Evolutionary conservation across 2,329 filamentous ascomycete genomes (phyloP).

Genomic region (Penicillium digitatum): DNA sequence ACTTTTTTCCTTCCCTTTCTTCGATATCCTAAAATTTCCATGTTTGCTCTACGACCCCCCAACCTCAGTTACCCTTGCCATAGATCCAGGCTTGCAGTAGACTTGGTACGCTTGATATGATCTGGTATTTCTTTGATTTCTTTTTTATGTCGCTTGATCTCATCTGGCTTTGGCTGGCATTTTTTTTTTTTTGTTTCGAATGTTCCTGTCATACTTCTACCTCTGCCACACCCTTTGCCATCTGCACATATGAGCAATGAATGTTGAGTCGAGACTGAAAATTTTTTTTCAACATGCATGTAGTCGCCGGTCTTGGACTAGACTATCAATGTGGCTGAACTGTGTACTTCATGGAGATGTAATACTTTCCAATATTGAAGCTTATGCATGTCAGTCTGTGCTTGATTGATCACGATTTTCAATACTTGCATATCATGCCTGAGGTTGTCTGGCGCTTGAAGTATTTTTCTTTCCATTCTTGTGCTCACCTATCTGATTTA

Average conservation of each 20-base stretch:
- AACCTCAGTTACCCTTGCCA: slow-evolving; percentile 4
- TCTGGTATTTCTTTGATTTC: slow-evolving; percentile 16
- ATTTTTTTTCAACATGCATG: slow-evolving; percentile 4
- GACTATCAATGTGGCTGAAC: slow-evolving; percentile 3
- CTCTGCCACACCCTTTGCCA: slow-evolving; percentile 24
- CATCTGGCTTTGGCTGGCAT: slow-evolving; percentile 9
- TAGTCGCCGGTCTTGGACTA: slow-evolving; percentile 1
- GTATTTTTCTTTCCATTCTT: neutral
- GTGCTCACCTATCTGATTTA: neutral
- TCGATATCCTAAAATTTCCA: slow-evolving; percentile 7
- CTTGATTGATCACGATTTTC: neutral
- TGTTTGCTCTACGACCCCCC: neutral
- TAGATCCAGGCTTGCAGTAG: slow-evolving; percentile 19
- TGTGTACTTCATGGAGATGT: neutral
- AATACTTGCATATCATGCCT: neutral
- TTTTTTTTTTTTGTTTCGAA: slow-evolving; percentile 1
- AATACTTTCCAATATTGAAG: neutral
- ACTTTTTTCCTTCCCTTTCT: slow-evolving; percentile 4
- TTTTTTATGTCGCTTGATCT: slow-evolving; percentile 8
- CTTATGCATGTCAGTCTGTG: neutral
- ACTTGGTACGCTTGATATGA: slow-evolving; percentile 17
- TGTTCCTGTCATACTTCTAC: slow-evolving; percentile 10
- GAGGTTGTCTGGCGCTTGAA: neutral
- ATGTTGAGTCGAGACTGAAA: slow-evolving; percentile 8
- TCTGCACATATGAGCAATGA: slow-evolving; percentile 23